These are phyloP conservation scores for Panaeolus cyanescens DNA, from an alignment of 768 basidiomycete genomes.

Conservation along the genomic window DNA sequence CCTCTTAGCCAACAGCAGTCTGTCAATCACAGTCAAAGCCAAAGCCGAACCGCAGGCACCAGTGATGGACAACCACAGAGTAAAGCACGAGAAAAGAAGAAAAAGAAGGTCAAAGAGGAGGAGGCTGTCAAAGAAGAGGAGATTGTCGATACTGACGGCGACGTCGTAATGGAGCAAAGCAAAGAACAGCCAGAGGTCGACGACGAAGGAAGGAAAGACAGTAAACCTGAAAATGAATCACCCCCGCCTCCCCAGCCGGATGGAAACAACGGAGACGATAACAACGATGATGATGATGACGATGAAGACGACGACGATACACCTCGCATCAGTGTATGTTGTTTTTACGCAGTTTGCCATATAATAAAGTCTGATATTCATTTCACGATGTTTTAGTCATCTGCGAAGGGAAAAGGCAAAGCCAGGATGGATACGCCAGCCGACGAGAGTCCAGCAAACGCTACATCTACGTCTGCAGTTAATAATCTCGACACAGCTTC, in stretches of 20 bases:
- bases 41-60: neutral
- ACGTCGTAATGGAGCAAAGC: neutral
- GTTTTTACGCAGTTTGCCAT: neutral
- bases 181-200: neutral
- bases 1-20: neutral
- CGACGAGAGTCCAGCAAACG: conserved; percentile 12
- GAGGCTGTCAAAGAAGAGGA: neutral
- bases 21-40: neutral
- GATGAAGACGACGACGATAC: neutral
- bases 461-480: neutral
- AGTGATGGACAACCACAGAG: neutral
- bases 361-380: neutral
- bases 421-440: conserved; percentile 24
- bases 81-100: neutral
- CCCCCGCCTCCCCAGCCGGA: neutral
- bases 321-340: neutral
- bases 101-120: neutral
- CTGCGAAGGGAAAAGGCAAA: conserved; percentile 43
- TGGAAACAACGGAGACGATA: neutral
- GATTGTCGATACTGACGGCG: neutral
- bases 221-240: neutral
- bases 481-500: conserved; percentile 8
- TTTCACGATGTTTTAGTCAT: conserved; percentile 15
- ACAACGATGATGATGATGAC: neutral
- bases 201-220: neutral